Evolutionary conservation across 768 basidiomycete species (phyloP).

Genomic region (Tricholoma bakamatsutake): DNA sequence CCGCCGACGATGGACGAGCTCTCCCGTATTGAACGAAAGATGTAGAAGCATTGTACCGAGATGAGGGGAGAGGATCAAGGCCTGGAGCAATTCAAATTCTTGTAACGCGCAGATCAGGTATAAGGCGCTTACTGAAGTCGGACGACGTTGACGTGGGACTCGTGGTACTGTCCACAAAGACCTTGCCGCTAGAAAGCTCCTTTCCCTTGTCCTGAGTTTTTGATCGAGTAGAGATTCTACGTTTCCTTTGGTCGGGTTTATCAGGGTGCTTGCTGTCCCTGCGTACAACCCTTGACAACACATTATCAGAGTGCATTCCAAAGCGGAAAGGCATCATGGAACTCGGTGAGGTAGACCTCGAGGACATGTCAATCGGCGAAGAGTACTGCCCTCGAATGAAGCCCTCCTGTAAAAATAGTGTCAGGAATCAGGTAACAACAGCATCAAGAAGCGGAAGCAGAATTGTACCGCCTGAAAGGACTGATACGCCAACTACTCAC

Average conservation of each 20-base stretch:
- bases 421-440: slow-evolving; percentile 13
- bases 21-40: slow-evolving; percentile 13
- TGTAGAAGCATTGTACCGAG: slow-evolving; percentile 18
- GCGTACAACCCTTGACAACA: slow-evolving; percentile 12
- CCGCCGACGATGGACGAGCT: slow-evolving; percentile 18
- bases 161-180: slow-evolving; percentile 12
- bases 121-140: slow-evolving; percentile 14
- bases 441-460: slow-evolving; percentile 16
- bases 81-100: neutral
- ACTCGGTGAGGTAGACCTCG: slow-evolving; percentile 20
- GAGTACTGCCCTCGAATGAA: slow-evolving; percentile 16
- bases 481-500: slow-evolving; percentile 9
- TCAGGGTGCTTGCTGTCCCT: slow-evolving; percentile 9
- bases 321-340: slow-evolving; percentile 20
- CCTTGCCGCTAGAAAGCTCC: slow-evolving; percentile 17
- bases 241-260: slow-evolving; percentile 14
- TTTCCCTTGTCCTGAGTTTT: slow-evolving; percentile 27
- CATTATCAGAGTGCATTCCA: slow-evolving; percentile 13
- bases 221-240: slow-evolving; percentile 18
- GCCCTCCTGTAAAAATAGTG: slow-evolving; percentile 5
- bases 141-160: slow-evolving; percentile 13
- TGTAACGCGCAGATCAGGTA: slow-evolving; percentile 1
- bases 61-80: slow-evolving; percentile 15
- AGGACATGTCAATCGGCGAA: slow-evolving; percentile 13
- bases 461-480: slow-evolving; percentile 11